Evolutionary conservation across 331 rosid genomes (phyloP).

Genomic region (Phaseolus coccineus): DNA sequence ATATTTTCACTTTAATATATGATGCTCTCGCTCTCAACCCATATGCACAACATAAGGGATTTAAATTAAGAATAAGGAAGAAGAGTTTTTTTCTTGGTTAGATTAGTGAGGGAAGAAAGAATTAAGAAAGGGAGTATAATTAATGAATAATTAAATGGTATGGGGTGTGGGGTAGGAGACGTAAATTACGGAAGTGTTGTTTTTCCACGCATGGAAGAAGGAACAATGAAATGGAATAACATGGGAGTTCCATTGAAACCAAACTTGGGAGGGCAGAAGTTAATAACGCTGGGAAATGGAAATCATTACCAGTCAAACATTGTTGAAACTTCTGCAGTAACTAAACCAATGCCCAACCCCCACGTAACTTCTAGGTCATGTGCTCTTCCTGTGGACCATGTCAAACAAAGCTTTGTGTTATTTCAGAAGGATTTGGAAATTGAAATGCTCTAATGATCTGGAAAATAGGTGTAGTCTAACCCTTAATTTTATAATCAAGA

Average conservation of each 20-base stretch:
- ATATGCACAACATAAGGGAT: background rate
- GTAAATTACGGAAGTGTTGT: conserved; percentile 21
- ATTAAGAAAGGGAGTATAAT: background rate
- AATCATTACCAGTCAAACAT: conserved; percentile 31
- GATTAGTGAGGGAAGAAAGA: background rate
- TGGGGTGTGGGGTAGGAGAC: background rate
- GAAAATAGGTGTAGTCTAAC: too few relatives aligned
- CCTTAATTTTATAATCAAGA: too few relatives aligned
- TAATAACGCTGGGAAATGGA: conserved; percentile 12
- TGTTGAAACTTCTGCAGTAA: conserved; percentile 31
- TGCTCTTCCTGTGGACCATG: background rate
- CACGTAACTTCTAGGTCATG: conserved; percentile 29
- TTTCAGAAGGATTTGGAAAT: too few relatives aligned
- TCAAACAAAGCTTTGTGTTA: too few relatives aligned
- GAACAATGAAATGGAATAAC: conserved; percentile 30
- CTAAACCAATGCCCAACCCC: conserved; percentile 21
- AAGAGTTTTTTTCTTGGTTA: too few relatives aligned
- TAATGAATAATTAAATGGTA: conserved; percentile 10
- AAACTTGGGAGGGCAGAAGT: background rate
- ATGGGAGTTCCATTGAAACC: conserved; percentile 31
- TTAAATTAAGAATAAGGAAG: background rate
- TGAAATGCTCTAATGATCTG: too few relatives aligned
- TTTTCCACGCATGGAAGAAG: background rate
- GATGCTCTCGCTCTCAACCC: too few relatives aligned
- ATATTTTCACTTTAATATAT: too few relatives aligned